Evolutionary conservation across 345 rosid genomes (phyloP), one percentile per base, ranked within the genome.

Genomic region (Camelina sativa): DNA sequence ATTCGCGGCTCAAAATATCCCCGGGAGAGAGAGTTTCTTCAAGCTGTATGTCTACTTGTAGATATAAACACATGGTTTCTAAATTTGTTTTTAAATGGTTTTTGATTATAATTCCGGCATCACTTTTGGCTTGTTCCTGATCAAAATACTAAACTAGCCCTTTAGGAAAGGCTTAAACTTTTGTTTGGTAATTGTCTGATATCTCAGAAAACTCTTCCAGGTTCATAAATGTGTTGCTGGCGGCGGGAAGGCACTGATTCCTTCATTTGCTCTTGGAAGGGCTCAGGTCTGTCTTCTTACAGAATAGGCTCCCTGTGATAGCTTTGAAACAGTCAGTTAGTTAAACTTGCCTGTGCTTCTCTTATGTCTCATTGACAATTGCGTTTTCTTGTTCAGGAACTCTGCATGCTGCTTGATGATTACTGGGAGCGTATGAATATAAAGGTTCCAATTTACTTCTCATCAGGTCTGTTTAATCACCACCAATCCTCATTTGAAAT

Each of bases 381-480:
- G 9, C 0, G 62, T 25, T 62, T 25, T 35, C 38, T 69, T 71
- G 46, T 59, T 66, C 73, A 94, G 98, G 99, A 95, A 76, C 88
- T 92, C 25, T 89, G 98, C 76, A 86, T 92, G 81, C 77, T 95
- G 80, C 85, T 95, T 77, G 98, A 95, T 73, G 97, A 95, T 76
- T 95, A 92, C 83, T 92, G 99, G 98, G 98, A 92, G 73, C 96
- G 96, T 65, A 84, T 92, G 97, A 92, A 88, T 79, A 81, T 95
- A 73, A 86, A 86, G 40, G 90, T 92, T 86, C 99, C 99, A 5
- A 90, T 95, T 54, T 95, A 88, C 84, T 95, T 95, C 81, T 92
- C 98, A 22, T 85, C 98, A 77, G 99, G 98, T 94, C 69, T 82
- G 84, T 71, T 7, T 19, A 38, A 57, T 20, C 64, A 54, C 25